phyloP scores from a whole-genome alignment of 2,329 filamentous ascomycete species.

The Ophiostoma sp. region DNA sequence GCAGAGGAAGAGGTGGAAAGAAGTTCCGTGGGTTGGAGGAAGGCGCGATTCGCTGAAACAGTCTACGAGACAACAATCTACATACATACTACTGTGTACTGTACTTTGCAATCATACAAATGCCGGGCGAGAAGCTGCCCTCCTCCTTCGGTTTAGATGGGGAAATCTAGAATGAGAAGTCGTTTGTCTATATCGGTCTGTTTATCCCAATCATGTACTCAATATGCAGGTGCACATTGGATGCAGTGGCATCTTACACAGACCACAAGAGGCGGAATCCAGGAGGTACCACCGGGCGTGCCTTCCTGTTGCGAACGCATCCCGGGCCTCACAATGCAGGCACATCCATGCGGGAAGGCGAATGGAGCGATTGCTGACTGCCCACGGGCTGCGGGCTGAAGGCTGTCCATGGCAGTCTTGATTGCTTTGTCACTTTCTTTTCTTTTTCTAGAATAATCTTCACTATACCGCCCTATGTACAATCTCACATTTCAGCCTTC shows the following conservation, averaged over 20 bases:
- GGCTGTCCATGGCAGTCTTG: neutral
- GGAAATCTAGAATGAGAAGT: neutral
- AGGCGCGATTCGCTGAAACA: neutral
- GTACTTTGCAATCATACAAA: neutral
- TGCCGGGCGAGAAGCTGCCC: neutral
- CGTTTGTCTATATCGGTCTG: neutral
- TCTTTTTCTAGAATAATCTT: too few relatives aligned
- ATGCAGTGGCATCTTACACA: conserved; percentile 12
- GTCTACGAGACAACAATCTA: neutral
- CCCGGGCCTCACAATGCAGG: neutral
- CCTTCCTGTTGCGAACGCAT: conserved; percentile 9
- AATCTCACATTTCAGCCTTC: neutral
- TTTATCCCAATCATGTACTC: neutral
- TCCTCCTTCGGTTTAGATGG: neutral
- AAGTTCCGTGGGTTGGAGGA: neutral
- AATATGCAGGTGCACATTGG: conserved; percentile 5
- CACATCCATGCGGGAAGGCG: neutral
- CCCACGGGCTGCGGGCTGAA: neutral
- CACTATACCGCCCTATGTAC: too few relatives aligned
- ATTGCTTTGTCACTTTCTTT: neutral
- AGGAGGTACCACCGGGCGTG: conserved; percentile 8
- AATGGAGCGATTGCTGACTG: neutral
- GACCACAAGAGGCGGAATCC: neutral
- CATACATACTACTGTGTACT: neutral
- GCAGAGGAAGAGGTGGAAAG: neutral